Conservation (phyloP, 139 green algal genomes). For the Gonium pectorale region DNA sequence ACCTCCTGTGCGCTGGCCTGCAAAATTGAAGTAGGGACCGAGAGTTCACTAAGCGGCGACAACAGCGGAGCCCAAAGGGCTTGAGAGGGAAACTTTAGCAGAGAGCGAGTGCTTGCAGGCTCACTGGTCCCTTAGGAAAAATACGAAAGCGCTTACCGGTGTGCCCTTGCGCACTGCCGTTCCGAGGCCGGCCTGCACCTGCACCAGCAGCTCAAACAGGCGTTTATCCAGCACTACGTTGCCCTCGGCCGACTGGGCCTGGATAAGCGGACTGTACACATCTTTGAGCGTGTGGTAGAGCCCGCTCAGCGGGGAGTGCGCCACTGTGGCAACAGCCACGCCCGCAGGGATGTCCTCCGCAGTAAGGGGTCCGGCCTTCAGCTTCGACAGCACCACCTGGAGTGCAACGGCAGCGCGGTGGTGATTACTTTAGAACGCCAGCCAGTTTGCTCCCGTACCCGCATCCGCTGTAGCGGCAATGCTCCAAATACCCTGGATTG, state of each 20-base stretch:
- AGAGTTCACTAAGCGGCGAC: too few species aligned
- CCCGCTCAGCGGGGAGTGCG: constrained; percentile 61
- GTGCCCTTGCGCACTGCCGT: constrained; percentile 55
- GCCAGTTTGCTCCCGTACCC: too few species aligned
- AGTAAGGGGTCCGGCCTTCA: constrained; percentile 52
- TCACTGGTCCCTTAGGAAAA: too few species aligned
- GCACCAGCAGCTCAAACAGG: constrained; percentile 66
- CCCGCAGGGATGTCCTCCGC: constrained; percentile 61
- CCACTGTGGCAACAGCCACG: constrained; percentile 64
- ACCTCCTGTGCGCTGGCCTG: constrained; percentile 47
- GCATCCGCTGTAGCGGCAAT: too few species aligned
- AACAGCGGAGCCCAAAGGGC: too few species aligned
- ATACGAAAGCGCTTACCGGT: constrained; percentile 20
- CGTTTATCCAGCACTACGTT: constrained; percentile 46
- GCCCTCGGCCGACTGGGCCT: neutral
- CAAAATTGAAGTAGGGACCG: too few species aligned
- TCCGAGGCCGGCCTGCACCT: constrained; percentile 73
- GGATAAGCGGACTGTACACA: constrained; percentile 70
- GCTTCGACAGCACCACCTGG: constrained; percentile 73
- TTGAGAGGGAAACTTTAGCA: too few species aligned
- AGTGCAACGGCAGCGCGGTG: too few species aligned
- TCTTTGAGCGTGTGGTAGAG: constrained; percentile 70
- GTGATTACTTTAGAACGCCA: too few species aligned
- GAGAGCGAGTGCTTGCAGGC: too few species aligned
- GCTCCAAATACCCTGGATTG: too few species aligned